Conservation (phyloP, 192 early-diverging fungal species). For the Podila verticillata region DNA sequence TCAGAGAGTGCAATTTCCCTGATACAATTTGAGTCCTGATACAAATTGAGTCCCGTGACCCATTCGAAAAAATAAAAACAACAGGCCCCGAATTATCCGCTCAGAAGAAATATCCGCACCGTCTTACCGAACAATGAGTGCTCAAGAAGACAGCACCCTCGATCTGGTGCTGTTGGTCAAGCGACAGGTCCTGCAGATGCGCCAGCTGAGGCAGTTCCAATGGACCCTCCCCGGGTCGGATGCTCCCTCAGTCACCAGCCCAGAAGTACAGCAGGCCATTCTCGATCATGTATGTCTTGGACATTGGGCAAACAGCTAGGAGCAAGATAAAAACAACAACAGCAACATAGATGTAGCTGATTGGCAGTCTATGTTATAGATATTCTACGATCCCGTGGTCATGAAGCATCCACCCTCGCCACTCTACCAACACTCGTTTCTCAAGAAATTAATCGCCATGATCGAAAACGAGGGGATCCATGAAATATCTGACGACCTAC, state of each 20-base stretch:
- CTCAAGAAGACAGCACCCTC: conserved; percentile 5
- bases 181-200: conserved; percentile 39
- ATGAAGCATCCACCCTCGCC: conserved; percentile 38
- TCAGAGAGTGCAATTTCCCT: no score
- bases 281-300: conserved; percentile 20
- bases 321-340: background rate
- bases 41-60: no score
- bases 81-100: no score
- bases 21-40: no score
- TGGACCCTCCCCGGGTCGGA: conserved; percentile 14
- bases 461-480: conserved; percentile 32
- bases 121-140: background rate
- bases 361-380: conserved; percentile 1
- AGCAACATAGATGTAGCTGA: background rate
- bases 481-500: conserved; percentile 27
- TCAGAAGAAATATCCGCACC: background rate
- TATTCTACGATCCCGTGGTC: conserved; percentile 29
- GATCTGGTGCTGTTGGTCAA: conserved; percentile 34
- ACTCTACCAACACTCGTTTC: conserved; percentile 37
- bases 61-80: no score
- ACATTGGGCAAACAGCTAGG: background rate
- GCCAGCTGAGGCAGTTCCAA: conserved; percentile 35
- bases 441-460: conserved; percentile 31
- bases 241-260: conserved; percentile 14
- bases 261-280: conserved; percentile 35